Base-by-base conservation (phyloP, 192 early-diverging fungal species). In the Backusella liffmaniae region DNA sequence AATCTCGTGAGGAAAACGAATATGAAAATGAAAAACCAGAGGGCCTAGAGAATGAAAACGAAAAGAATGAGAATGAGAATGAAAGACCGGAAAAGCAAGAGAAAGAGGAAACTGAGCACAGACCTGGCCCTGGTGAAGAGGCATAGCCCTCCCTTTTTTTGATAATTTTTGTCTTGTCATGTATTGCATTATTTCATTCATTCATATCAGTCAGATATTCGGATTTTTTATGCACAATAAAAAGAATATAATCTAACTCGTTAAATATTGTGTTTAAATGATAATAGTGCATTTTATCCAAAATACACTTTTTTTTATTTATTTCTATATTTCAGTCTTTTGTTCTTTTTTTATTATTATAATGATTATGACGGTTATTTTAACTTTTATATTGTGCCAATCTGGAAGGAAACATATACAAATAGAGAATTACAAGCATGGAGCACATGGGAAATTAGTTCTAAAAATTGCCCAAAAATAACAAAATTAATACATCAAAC, bases 381-480 rank as follows among this genome's bases (percentile, higher is more conserved):
- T 56, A 56, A 56, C 53, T 56, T 53, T 56, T 56, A 56, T 56
- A 56, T 56, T 23, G 53, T 56, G 53, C 53, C 53, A 56, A 56
- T 56, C 53, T 56, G 53, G 21, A 56, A 56, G 53, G 53, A 56
- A 56, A 59, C 53, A 59, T 59, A 59, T 59, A 59, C 23, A 59
- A 59, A 59, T 59, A 59, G 21, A 59, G 23, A 18, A 21, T 23
- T 59, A 59, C 53, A 59, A 59, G 23, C 35, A 67, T 10, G 35
- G 35, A 67, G 18, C 18, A 36, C 3, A 34, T 13, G n/a, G 18
- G 3, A 67, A 13, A 32, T 67, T 67, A 67, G 4, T 35, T 18
- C 16, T 34, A 67, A 32, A 34, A 32, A 36, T 18, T n/a, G 36
- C 26, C 29, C 29, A 29, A 66, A 66, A 32, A 32, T 67, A 35